Evolutionary conservation across 805 yeast genomes (phyloP), one percentile per base, ranked within the genome.

Genomic region (Phaffomyces antillensis): DNA sequence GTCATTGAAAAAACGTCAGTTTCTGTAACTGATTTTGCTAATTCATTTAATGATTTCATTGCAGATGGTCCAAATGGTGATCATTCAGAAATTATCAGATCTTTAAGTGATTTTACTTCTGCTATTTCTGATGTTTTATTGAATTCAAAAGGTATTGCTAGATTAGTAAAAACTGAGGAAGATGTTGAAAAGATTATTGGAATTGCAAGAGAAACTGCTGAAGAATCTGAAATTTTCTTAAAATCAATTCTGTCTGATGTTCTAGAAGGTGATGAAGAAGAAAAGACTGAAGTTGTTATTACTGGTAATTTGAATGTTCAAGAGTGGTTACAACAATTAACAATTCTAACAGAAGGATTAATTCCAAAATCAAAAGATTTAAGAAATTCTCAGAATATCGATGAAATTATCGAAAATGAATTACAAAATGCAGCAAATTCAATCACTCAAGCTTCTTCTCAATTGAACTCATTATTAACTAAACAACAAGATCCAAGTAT

Each of bases 11-110:
- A 81, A 51, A 74, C 83, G 17, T 76, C 87, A 0, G 76, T 79
- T 35, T 67, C 76, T 15, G 88, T 90, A 0, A 86, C 90, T 7
- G 90, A 83, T 35, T 86, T 89, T 62, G 85, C 95, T 6, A 76
- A 81, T 24, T 77, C 82, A 7, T 87, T 86, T 69, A 86, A 83
- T 59, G 73, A 77, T 42, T 83, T 77, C 56, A 68, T 87, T 42
- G 89, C 84, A 6, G 96, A 86, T 58, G 95, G 91, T 7, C 78
- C 77, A 42, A 70, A 73, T 42, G 75, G 80, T 26, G 86, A 80
- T 48, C 86, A 81, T 53, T 70, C 72, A 28, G 68, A 68, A 40
- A 74, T 83, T 25, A 81, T 87, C 50, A 74, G 76, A 51, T 70
- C 83, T 0, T 74, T 83, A 41, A 77, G 83, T 3, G 75, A 73